Evolutionary conservation across 2,329 filamentous ascomycete genomes (phyloP), one percentile per base, ranked within the genome.

Genomic region (Paraconiothyrium brasiliense): DNA sequence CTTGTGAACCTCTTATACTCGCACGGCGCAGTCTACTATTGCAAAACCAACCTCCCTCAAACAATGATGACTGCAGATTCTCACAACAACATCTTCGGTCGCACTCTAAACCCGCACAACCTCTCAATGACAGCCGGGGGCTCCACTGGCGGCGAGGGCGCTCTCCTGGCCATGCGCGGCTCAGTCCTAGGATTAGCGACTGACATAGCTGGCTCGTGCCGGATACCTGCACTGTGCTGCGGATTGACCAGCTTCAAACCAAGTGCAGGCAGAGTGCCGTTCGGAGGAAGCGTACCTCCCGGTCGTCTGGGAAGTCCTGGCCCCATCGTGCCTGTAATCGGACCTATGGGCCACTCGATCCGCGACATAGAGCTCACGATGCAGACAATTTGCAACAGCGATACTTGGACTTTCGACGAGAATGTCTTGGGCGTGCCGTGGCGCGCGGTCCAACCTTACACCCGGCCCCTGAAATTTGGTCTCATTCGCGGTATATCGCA

Each of bases 191-290:
- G 89, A 1, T 81, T 90, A 13, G 87, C 87, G 0, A 90, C 88
- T 0, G 89, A 90, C 74, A 83, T 90, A 50, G 84, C 82, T 1
- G 84, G 84, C 1, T 82, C 78, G 57, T 89, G 96, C 72, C 88
- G 89, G 70, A 95, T 97, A 75, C 94, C 91, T 77, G 91, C 97
- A 58, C 93, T 97, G 70, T 94, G 94, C 79, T 78, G 79, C 54
- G 76, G 76, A 2, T 58, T 75, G 43, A 79, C 82, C 3, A 83
- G 83, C 0, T 72, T 86, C 27, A 87, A 86, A 63, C 84, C 85
- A 0, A 86, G 84, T 0, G 80, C 83, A 58, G 81, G 83, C 0
- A 73, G 86, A 0, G 78, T 87, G 0, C 85, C 85, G 0, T 87
- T 76, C 30, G 70, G 62, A 1, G 72, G 74, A 0, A 67, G 67